Evolutionary conservation across 257 asterid genomes (phyloP).

Genomic region (Solanum sejunctum): DNA sequence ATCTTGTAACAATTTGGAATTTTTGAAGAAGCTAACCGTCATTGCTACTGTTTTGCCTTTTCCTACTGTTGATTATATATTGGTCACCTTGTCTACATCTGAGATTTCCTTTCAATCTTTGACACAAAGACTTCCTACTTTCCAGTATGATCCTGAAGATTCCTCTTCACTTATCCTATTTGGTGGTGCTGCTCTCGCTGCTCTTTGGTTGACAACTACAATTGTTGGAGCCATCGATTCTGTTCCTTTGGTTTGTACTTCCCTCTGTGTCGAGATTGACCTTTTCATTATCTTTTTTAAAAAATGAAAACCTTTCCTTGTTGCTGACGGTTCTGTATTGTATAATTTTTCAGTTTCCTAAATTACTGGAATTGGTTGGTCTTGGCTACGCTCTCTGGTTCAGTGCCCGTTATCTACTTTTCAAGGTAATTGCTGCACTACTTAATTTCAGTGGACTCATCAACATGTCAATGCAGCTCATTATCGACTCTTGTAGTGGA

Average conservation of each 20-base stretch:
- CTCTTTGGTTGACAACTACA: conserved; percentile 50
- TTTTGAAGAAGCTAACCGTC: neutral
- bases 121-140: neutral
- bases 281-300: neutral
- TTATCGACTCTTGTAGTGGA: neutral
- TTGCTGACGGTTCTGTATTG: neutral
- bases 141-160: conserved; percentile 37
- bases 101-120: neutral
- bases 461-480: neutral
- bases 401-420: conserved; percentile 52
- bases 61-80: neutral
- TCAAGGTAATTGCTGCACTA: conserved; percentile 36
- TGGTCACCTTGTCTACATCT: neutral
- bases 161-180: conserved; percentile 35
- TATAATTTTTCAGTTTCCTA: conserved; percentile 39
- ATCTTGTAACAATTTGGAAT: neutral
- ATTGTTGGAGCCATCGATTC: conserved; percentile 68
- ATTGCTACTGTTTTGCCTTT: neutral
- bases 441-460: neutral
- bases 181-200: conserved; percentile 45
- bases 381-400: conserved; percentile 78
- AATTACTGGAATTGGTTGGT: conserved; percentile 62
- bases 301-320: neutral
- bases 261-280: neutral
- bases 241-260: conserved; percentile 51